Percentiles rank a stretch among this genome's conserved stretches.
These are phyloP conservation scores for Sporormia fimetaria DNA, from an alignment of 495 filamentous ascomycete species.

Conservation along the genomic window DNA sequence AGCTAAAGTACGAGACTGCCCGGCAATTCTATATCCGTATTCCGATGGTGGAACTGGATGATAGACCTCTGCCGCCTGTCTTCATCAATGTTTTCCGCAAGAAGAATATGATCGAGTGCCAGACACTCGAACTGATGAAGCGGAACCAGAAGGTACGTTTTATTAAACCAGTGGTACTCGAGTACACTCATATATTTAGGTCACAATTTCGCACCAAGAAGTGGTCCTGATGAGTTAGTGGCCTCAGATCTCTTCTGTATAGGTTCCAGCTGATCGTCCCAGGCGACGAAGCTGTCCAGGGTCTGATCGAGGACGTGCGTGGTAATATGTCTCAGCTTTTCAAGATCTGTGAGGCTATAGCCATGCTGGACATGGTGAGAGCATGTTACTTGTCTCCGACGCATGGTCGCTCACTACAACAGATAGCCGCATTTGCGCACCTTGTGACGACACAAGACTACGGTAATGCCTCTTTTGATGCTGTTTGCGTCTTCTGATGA, in stretches of 20 bases:
- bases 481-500: conserved; percentile 7
- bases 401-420: conserved; percentile 10
- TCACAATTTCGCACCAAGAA: conserved; percentile 68
- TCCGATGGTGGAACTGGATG: conserved; percentile 49
- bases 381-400: neutral
- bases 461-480: conserved; percentile 9
- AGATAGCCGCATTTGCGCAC: conserved; percentile 61
- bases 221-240: conserved; percentile 59
- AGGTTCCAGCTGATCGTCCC: conserved; percentile 1
- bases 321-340: conserved; percentile 59
- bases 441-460: conserved; percentile 69
- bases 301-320: conserved; percentile 56
- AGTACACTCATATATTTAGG: conserved; percentile 31
- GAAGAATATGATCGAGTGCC: conserved; percentile 67
- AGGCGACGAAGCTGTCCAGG: conserved; percentile 51
- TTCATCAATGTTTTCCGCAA: conserved; percentile 68
- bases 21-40: conserved; percentile 77
- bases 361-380: conserved; percentile 77
- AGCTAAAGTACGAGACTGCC: conserved; percentile 62
- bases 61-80: conserved; percentile 48
- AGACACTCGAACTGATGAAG: conserved; percentile 74
- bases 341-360: conserved; percentile 70
- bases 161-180: too few relatives aligned
- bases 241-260: neutral
- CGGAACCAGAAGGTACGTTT: conserved; percentile 32